Conservation (phyloP, 2,329 filamentous ascomycete genomes). For the Fusarium oligoseptatum region DNA sequence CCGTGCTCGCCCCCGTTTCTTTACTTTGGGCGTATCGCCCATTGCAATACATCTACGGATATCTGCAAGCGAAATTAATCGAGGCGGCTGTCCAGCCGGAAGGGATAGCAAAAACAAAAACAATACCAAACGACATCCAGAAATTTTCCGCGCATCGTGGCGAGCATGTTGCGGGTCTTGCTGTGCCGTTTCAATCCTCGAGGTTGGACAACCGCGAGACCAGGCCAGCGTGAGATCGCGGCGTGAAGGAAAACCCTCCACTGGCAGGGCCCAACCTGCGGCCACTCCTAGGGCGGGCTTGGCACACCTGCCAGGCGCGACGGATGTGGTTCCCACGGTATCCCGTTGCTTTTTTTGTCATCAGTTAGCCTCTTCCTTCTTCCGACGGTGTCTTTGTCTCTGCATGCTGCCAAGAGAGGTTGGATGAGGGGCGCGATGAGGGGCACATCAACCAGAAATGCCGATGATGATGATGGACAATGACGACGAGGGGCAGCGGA, state of each 20-base stretch:
- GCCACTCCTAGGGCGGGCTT: conserved; percentile 8
- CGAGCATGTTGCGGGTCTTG: conserved; percentile 13
- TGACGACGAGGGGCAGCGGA: conserved; percentile 26
- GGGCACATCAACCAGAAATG: conserved; percentile 13
- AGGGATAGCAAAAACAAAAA: conserved; percentile 2
- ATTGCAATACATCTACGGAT: conserved; percentile 13
- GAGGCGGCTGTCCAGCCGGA: conserved; percentile 12
- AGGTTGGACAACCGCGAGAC: neutral
- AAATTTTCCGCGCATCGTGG: conserved; percentile 6
- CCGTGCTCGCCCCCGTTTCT: neutral
- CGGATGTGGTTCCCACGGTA: conserved; percentile 11
- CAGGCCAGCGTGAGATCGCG: conserved; percentile 11
- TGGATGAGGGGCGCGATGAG: conserved; percentile 18
- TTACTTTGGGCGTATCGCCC: conserved; percentile 36
- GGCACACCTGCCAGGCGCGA: neutral
- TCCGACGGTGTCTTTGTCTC: conserved; percentile 8
- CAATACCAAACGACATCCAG: neutral
- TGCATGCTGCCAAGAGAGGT: conserved; percentile 11
- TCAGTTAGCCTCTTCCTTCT: conserved; percentile 8
- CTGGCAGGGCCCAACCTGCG: conserved; percentile 18
- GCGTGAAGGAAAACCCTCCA: conserved; percentile 13
- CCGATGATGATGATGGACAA: conserved; percentile 33
- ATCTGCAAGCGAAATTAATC: conserved; percentile 10
- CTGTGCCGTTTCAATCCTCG: conserved; percentile 4
- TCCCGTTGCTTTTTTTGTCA: conserved; percentile 20